Evolutionary conservation across 345 rosid genomes (phyloP).

Genomic region (Microthlaspi erraticum): DNA sequence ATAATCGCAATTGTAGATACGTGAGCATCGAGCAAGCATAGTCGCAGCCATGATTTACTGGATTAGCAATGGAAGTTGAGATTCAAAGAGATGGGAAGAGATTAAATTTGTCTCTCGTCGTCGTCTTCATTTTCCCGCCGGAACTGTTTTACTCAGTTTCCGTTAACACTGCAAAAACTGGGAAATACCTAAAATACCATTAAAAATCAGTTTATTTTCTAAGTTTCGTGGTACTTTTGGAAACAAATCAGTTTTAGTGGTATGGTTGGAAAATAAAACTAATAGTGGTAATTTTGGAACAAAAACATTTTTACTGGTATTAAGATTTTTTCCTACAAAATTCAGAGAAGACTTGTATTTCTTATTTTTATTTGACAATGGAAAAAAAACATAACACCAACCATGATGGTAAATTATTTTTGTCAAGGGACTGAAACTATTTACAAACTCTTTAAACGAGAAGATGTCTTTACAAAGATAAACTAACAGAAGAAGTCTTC

Average conservation of each 20-base stretch:
- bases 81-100: constrained; percentile 13
- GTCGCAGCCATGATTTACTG: constrained; percentile 49
- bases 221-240: no score
- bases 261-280: no score
- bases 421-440: constrained; percentile 3
- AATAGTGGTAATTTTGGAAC: no score
- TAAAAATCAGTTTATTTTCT: no score
- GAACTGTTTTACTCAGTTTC: not conserved
- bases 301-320: no score
- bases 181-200: no score
- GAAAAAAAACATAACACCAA: not conserved
- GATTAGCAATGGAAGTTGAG: not conserved
- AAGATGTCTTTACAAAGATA: not conserved
- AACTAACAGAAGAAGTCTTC: constrained; percentile 51
- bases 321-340: no score
- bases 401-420: no score
- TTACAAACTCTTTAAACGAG: constrained; percentile 22
- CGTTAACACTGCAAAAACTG: no score
- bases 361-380: constrained; percentile 1
- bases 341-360: not conserved
- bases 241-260: no score
- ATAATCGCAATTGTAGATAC: constrained; percentile 34
- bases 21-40: constrained; percentile 29
- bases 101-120: constrained; percentile 5
- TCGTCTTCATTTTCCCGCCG: constrained; percentile 47